These are phyloP conservation scores for Nemophila menziesii DNA, from an alignment of 257 asterid species.

Conservation along the genomic window DNA sequence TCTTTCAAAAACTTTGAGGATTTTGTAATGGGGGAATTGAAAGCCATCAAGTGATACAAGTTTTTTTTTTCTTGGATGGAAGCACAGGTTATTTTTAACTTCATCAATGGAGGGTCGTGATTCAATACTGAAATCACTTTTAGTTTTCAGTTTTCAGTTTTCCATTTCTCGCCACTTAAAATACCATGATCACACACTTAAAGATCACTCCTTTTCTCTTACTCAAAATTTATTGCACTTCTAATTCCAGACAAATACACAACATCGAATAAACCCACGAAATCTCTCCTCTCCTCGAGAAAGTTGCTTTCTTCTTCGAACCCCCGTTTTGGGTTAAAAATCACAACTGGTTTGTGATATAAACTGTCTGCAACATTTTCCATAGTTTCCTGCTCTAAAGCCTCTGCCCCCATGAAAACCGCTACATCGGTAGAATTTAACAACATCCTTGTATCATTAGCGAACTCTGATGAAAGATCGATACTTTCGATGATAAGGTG, in stretches of 20 bases:
- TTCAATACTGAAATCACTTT: conserved; percentile 46
- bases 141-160: conserved; percentile 48
- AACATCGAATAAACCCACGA: conserved; percentile 66
- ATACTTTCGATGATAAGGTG: conserved; percentile 44
- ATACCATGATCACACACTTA: conserved; percentile 65
- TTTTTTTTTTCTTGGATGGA: too few species aligned
- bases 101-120: conserved; percentile 48
- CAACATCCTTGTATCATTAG: conserved; percentile 25
- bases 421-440: conserved; percentile 45
- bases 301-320: conserved; percentile 60
- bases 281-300: conserved; percentile 39
- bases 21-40: conserved; percentile 77
- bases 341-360: conserved; percentile 58
- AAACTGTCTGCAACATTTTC: conserved; percentile 36
- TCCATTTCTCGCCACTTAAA: conserved; percentile 79
- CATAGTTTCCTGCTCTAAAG: conserved; percentile 36
- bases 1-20: conserved; percentile 54
- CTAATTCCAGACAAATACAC: conserved; percentile 80
- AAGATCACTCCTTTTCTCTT: conserved; percentile 71
- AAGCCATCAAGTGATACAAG: conserved; percentile 76
- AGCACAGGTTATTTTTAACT: conserved; percentile 67
- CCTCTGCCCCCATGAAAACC: conserved; percentile 52
- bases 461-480: conserved; percentile 30
- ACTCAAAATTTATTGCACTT: conserved; percentile 57
- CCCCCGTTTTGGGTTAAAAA: conserved; percentile 77